phyloP scores from a whole-genome alignment of 768 basidiomycete species.

The Macrolepiota dolichaula region DNA sequence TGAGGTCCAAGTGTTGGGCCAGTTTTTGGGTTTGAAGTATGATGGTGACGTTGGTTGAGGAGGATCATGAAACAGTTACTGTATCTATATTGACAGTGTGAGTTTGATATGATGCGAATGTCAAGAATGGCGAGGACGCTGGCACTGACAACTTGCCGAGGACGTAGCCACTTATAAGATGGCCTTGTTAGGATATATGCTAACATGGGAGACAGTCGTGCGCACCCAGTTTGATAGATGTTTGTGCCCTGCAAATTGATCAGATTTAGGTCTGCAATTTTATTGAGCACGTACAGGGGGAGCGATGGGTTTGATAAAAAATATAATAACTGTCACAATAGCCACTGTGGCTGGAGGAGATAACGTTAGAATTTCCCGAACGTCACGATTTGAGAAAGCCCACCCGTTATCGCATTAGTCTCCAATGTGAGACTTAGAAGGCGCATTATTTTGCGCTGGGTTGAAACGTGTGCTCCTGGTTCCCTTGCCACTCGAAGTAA shows the following conservation, averaged over 20 bases:
- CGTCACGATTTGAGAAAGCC: neutral
- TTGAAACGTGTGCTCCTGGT: neutral
- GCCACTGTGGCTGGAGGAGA: neutral
- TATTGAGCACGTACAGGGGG: neutral
- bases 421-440: neutral
- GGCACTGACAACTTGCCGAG: neutral
- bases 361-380: neutral
- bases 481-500: neutral
- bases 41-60: neutral
- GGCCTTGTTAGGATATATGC: neutral
- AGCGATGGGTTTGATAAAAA: neutral
- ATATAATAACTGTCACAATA: neutral
- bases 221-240: neutral
- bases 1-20: too few species aligned
- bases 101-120: neutral
- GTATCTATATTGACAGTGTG: neutral
- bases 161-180: neutral
- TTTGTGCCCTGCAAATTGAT: neutral
- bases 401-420: neutral
- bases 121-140: neutral
- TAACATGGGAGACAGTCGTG: neutral
- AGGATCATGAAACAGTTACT: slow-evolving; percentile 1
- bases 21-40: neutral
- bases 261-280: neutral
- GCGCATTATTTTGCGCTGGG: neutral